A percentile compares a stretch with the other conserved stretches of the same genome.
Evolutionary conservation across 164 flowering plant genomes (phyloP).

Genomic region (Nelumbo lutea): DNA sequence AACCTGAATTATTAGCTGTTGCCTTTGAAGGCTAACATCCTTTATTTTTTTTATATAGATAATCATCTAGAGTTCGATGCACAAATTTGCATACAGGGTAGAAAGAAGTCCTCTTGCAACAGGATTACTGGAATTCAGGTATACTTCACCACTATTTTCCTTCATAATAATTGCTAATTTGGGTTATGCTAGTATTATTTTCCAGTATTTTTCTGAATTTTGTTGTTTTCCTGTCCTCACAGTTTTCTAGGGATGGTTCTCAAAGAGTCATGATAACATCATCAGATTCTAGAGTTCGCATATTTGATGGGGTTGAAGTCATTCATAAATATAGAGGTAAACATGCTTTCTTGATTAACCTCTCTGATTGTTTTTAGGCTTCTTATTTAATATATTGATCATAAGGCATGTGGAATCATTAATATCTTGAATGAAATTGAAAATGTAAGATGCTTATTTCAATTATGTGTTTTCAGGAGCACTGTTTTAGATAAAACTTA

Average conservation of each 20-base stretch:
- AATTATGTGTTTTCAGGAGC: too few relatives aligned
- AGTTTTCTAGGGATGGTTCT: slow-evolving; percentile 54
- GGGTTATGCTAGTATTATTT: not conserved
- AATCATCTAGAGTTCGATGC: slow-evolving; percentile 38
- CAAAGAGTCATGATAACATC: slow-evolving; percentile 69
- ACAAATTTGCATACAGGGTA: slow-evolving; percentile 38
- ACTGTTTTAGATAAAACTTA: too few relatives aligned
- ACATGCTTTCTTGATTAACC: not conserved
- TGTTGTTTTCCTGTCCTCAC: slow-evolving; percentile 17
- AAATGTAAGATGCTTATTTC: not conserved
- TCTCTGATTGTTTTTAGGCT: not conserved
- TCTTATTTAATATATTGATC: too few relatives aligned
- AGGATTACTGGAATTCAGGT: slow-evolving; percentile 87
- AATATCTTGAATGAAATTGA: not conserved
- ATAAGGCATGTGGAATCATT: not conserved
- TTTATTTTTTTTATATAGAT: slow-evolving; percentile 30
- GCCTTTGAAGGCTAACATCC: not conserved
- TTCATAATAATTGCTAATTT: not conserved
- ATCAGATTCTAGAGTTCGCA: slow-evolving; percentile 71
- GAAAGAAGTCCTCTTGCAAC: slow-evolving; percentile 51
- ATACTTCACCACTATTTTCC: not conserved
- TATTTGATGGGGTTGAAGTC: slow-evolving; percentile 55
- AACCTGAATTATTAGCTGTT: not conserved
- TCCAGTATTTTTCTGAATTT: not conserved
- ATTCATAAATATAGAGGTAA: slow-evolving; percentile 66